Conservation (phyloP, 352 stramenopile species). For the Pythium sukuiense region DNA sequence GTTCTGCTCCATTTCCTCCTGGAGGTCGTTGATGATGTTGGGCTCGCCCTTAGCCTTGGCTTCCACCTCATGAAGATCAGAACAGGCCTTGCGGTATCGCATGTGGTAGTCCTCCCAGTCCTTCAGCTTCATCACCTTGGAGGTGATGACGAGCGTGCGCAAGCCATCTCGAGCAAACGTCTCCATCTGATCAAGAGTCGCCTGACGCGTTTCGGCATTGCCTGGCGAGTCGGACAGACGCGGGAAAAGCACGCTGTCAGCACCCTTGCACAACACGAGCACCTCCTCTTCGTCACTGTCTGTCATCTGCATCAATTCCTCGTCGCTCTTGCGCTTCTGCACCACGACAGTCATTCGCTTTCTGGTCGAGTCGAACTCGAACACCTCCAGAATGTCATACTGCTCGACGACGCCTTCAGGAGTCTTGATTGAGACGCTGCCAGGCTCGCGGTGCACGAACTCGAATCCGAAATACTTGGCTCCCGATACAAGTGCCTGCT, state of each 20-base stretch:
- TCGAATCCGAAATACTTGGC: constrained; percentile 88
- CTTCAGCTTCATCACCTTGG: constrained; percentile 51
- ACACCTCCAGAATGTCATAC: constrained; percentile 92
- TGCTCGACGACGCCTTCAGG: constrained; percentile 53
- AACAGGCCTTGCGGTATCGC: constrained; percentile 59
- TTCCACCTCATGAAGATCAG: constrained; percentile 71
- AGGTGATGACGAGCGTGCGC: constrained; percentile 84
- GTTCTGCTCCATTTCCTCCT: constrained; percentile 80
- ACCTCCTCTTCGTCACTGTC: constrained; percentile 75
- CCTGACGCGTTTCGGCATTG: constrained; percentile 42
- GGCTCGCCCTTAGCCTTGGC: constrained; percentile 56
- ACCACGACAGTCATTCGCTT: constrained; percentile 90
- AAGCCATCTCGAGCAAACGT: constrained; percentile 85
- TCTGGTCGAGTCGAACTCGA: constrained; percentile 91
- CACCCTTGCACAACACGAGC: constrained; percentile 76
- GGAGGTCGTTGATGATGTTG: constrained; percentile 65
- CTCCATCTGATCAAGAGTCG: constrained; percentile 73
- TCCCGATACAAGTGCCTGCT: constrained; percentile 80
- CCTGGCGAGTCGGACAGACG: constrained; percentile 45
- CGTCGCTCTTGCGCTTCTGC: constrained; percentile 62
- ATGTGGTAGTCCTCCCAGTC: constrained; percentile 72
- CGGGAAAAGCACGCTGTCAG: constrained; percentile 86
- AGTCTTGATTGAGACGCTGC: constrained; percentile 68
- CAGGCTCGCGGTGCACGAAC: constrained; percentile 70
- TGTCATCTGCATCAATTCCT: constrained; percentile 67